Percentiles rank a stretch among this genome's conserved stretches.
phyloP scores from a whole-genome alignment of 2,329 filamentous ascomycete genomes.

The Colletotrichum sp. region DNA sequence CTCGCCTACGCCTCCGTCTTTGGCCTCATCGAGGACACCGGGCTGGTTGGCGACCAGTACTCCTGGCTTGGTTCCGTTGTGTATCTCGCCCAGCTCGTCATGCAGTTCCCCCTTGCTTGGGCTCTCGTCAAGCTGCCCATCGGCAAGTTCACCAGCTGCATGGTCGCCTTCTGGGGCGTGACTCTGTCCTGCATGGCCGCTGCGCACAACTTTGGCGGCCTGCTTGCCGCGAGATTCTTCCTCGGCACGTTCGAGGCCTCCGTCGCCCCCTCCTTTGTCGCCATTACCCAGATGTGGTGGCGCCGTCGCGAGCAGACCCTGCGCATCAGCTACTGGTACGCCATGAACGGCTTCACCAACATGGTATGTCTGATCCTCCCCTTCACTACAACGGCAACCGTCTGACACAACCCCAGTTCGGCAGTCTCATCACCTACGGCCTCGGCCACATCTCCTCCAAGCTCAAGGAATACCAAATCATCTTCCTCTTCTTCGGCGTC shows the following conservation, averaged over 20 bases:
- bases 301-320: conserved; percentile 36
- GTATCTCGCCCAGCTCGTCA: conserved; percentile 63
- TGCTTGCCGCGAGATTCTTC: conserved; percentile 50
- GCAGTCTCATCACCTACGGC: conserved; percentile 62
- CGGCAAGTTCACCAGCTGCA: conserved; percentile 56
- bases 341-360: conserved; percentile 32
- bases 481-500: conserved; percentile 59
- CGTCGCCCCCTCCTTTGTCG: conserved; percentile 52
- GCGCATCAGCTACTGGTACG: conserved; percentile 34
- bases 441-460: conserved; percentile 52
- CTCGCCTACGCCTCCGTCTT: conserved; percentile 64
- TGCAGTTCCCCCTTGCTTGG: conserved; percentile 60
- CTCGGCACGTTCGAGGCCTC: conserved; percentile 53
- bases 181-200: conserved; percentile 56
- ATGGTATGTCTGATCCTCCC: neutral
- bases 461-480: conserved; percentile 54
- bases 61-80: conserved; percentile 68
- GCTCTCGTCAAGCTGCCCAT: conserved; percentile 58
- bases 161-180: conserved; percentile 60
- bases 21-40: conserved; percentile 63
- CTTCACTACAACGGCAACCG: neutral
- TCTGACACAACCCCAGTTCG: conserved; percentile 37
- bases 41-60: conserved; percentile 60
- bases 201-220: conserved; percentile 49
- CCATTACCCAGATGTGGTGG: conserved; percentile 51